Base-by-base conservation (phyloP, 2,329 filamentous ascomycete genomes). In the Cladosporium sphaerospermum region DNA sequence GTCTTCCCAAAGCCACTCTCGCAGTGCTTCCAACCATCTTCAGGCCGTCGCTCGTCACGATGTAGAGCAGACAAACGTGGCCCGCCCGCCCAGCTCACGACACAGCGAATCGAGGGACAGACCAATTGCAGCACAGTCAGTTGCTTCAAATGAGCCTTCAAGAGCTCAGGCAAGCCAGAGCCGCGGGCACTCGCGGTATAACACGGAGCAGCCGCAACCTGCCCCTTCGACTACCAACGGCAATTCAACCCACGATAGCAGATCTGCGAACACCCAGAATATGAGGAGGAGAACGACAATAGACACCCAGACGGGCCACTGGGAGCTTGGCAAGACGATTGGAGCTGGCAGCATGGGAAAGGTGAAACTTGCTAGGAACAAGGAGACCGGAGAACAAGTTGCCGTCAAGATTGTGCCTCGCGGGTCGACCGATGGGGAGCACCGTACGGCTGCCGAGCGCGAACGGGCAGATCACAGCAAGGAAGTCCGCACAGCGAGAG, bases 281-380 rank as follows among this genome's bases (percentile, higher is more conserved):
- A 71, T 77, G 10, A 72, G 77, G 52, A 74, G 82, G 61, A 74
- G 83, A 64, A 96, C 92, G 10, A 92, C 88, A 39, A 95, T 99
- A 67, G 88, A 88, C 48, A 90, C 91, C 3, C 84, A 87, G 44
- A 90, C 91, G 10, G 93, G 93, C 54, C 89, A 91, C 75, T 99
- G 92, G 90, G 84, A 90, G 53, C 77, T 99, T 49, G 92, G 92
- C 55, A 97, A 97, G 77, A 97, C 93, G 3, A 93, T 99, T 64
- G 93, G 93, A 56, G 90, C 91, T 50, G 93, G 93, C 47, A 97
- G 92, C 71, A 99, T 99, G 93, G 93, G 93, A 59, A 97, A 97
- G 71, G 93, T 99, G 58, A 97, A 97, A 75, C 77, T 99, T 61
- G 93, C 93, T 19, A 88, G 88, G 64, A 95, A 95, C 71, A 80